A percentile compares a stretch with the other conserved stretches of the same genome.
These are phyloP conservation scores for Petunia axillaris DNA, from an alignment of 257 asterid genomes.

Conservation along the genomic window DNA sequence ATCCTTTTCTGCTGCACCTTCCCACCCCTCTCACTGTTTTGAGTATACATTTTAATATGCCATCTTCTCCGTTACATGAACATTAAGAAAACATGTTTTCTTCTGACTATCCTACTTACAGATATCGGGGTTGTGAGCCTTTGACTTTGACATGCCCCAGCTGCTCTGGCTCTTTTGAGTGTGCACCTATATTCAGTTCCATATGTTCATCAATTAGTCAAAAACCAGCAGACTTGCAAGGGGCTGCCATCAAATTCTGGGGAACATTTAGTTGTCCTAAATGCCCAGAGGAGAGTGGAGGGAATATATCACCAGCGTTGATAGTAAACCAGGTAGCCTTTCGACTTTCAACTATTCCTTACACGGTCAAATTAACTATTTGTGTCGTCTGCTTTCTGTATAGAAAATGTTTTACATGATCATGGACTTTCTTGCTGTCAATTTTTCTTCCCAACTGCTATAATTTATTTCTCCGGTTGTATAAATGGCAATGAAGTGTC, in stretches of 20 bases:
- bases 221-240: constrained; percentile 50
- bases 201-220: constrained; percentile 54
- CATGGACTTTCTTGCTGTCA: neutral
- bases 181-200: constrained; percentile 70
- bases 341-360: neutral
- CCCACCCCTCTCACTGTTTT: neutral
- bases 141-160: constrained; percentile 82
- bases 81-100: constrained; percentile 7
- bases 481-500: neutral
- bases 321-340: constrained; percentile 83
- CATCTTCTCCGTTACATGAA: constrained; percentile 1
- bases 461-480: neutral
- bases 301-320: constrained; percentile 64
- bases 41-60: neutral
- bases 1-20: neutral
- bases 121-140: constrained; percentile 86
- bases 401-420: neutral
- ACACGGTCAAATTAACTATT: neutral
- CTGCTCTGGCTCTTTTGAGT: constrained; percentile 68
- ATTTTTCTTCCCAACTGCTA: constrained; percentile 4
- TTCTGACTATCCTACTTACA: constrained; percentile 46
- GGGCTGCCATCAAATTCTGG: constrained; percentile 61
- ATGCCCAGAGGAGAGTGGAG: constrained; percentile 78
- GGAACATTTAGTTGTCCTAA: constrained; percentile 71
- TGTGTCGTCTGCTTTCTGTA: neutral